These are phyloP conservation scores for Porogramme epimiltina DNA, from an alignment of 1,284 basidiomycete species.

Conservation along the genomic window DNA sequence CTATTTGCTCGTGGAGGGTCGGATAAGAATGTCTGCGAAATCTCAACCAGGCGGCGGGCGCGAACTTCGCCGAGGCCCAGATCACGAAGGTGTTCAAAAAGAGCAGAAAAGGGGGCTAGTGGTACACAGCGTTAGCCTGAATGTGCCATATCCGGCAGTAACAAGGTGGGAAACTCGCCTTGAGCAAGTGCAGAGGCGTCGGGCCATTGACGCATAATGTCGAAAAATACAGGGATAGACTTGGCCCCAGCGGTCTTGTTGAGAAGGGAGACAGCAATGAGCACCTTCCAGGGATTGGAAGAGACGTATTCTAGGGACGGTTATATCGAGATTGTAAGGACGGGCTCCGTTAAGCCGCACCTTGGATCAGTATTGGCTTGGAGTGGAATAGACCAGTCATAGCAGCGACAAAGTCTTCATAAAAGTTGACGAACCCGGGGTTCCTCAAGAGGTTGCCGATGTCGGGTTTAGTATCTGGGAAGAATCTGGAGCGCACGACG, in stretches of 20 bases:
- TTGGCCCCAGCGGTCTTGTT: conserved; percentile 57
- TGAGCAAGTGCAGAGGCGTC: conserved; percentile 50
- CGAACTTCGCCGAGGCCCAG: conserved; percentile 58
- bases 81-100: conserved; percentile 44
- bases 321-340: neutral
- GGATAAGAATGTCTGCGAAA: conserved; percentile 49
- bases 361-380: conserved; percentile 28
- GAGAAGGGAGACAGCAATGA: conserved; percentile 54
- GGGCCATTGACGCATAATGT: conserved; percentile 52
- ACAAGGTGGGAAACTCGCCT: conserved; percentile 33
- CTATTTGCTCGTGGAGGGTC: conserved; percentile 39
- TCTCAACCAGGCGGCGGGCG: conserved; percentile 47
- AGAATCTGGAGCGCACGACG: conserved; percentile 16
- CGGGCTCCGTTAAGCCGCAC: neutral
- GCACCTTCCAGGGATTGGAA: conserved; percentile 54
- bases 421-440: conserved; percentile 14
- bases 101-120: conserved; percentile 11
- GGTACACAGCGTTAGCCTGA: neutral
- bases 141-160: neutral
- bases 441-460: neutral
- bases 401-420: conserved; percentile 12
- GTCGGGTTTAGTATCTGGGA: neutral
- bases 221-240: conserved; percentile 58
- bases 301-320: conserved; percentile 46
- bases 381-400: conserved; percentile 19